phyloP scores from a whole-genome alignment of 2,329 filamentous ascomycete species.

The Thermomyces lanuginosus region DNA sequence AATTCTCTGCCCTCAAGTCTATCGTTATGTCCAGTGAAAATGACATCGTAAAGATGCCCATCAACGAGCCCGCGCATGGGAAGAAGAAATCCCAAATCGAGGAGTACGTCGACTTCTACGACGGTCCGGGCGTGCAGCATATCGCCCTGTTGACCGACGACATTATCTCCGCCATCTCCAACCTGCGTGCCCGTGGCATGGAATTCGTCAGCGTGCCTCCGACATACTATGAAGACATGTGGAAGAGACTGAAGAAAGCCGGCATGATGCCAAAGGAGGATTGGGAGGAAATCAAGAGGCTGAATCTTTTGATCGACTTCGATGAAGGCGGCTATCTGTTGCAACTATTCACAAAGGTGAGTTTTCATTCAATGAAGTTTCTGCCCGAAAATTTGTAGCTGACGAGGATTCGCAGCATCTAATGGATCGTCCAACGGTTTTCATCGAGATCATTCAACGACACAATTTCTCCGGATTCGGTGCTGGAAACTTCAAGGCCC shows the following conservation, averaged over 20 bases:
- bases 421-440: conserved; percentile 88
- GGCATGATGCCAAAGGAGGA: conserved; percentile 54
- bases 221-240: conserved; percentile 74
- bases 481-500: conserved; percentile 84
- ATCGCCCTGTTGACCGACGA: conserved; percentile 71
- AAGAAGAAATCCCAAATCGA: conserved; percentile 91
- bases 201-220: conserved; percentile 81
- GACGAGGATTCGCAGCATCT: conserved; percentile 40
- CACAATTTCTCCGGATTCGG: conserved; percentile 85
- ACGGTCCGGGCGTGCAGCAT: conserved; percentile 80
- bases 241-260: conserved; percentile 49
- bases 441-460: conserved; percentile 89
- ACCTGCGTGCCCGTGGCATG: conserved; percentile 69
- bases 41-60: conserved; percentile 89
- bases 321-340: conserved; percentile 77
- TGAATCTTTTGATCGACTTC: conserved; percentile 89
- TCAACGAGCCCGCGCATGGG: conserved; percentile 84
- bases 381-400: not conserved
- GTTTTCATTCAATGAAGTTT: not conserved
- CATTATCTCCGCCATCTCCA: conserved; percentile 61
- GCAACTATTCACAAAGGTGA: conserved; percentile 54
- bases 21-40: conserved; percentile 82
- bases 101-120: conserved; percentile 81
- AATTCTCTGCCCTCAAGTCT: conserved; percentile 74
- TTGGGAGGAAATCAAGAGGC: conserved; percentile 55